Evolutionary conservation across 2,329 filamentous ascomycete species (phyloP).

Genomic region (Hirsutella thompsonii): DNA sequence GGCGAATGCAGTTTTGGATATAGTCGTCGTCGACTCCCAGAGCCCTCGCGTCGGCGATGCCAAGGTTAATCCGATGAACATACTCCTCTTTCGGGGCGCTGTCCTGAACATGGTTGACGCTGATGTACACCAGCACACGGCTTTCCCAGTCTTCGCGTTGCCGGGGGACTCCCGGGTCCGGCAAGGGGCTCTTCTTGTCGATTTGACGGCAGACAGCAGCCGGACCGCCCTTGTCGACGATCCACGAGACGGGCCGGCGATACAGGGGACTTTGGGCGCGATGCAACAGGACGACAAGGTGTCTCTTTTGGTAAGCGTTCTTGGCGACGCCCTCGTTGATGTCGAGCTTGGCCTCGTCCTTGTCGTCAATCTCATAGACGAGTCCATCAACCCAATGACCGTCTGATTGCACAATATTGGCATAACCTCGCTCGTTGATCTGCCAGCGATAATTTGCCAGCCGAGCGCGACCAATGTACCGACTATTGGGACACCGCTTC

Average conservation of each 20-base stretch:
- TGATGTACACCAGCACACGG: constrained; percentile 27
- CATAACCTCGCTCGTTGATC: constrained; percentile 33
- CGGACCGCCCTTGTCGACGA: constrained; percentile 22
- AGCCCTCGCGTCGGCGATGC: constrained; percentile 20
- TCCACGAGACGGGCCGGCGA: constrained; percentile 22
- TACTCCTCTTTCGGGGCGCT: constrained; percentile 26
- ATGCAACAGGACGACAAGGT: constrained; percentile 18
- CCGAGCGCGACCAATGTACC: constrained; percentile 23
- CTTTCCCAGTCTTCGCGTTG: constrained; percentile 14
- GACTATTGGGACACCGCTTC: constrained; percentile 26
- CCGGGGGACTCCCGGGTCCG: constrained; percentile 3
- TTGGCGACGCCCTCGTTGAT: constrained; percentile 26
- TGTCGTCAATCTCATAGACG: constrained; percentile 23
- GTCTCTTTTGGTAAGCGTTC: constrained; percentile 23
- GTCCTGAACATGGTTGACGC: constrained; percentile 16
- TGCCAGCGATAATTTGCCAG: constrained; percentile 28
- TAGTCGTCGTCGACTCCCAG: constrained; percentile 23
- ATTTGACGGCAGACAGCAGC: constrained; percentile 12
- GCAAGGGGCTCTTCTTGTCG: constrained; percentile 6
- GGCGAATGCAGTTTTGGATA: constrained; percentile 22
- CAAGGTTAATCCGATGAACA: constrained; percentile 24
- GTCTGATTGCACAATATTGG: constrained; percentile 24
- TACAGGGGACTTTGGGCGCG: constrained; percentile 19
- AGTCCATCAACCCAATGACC: constrained; percentile 26
- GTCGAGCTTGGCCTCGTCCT: constrained; percentile 26